Evolutionary conservation across 2,329 filamentous ascomycete species (phyloP), one percentile per base, ranked within the genome.

Genomic region (Fusarium chlamydosporum): DNA sequence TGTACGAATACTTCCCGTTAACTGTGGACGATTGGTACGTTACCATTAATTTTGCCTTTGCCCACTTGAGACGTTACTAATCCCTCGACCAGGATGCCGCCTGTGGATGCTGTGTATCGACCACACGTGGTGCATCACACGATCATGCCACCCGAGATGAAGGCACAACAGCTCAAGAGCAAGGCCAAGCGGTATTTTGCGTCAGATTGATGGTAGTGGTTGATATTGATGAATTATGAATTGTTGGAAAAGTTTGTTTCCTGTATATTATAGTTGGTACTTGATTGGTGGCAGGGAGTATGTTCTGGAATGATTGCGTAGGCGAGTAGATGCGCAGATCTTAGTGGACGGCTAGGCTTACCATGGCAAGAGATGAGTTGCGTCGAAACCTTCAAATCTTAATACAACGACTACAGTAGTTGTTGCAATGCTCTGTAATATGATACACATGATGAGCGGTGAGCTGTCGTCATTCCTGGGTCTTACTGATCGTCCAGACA

Each of bases 51-150:
- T 23, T 40, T 35, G n/a, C 18, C 27, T 38, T 26, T 58, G 41
- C 7, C 60, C 37, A n/a, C 35, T 48, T 23, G 38, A 13, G 20
- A 27, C 16, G 38, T 57, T 51, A 55, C 67, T 75, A 65, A 75
- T 27, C 13, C 43, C 4, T 35, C 35, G 13, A 29, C 45, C 43
- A 87, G 88, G 90, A 93, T 94, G 88, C 92, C 92, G 3, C 93
- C 93, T 1, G 92, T 96, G 4, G 93, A 97, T 78, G 93, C 93
- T 7, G 91, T 97, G 16, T 97, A 97, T 77, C 85, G 93, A 48
- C 95, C 94, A 7, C 94, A 97, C 77, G 93, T 97, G 16, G 94
- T 97, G 4, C 95, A 98, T 79, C 94, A 97, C 77, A 95, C 92
- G 16, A 86, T 87, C 46, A 83, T 91, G 47, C 89, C 90, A 11